Evolutionary conservation across 345 rosid genomes (phyloP).

Genomic region (Linum trigynum): DNA sequence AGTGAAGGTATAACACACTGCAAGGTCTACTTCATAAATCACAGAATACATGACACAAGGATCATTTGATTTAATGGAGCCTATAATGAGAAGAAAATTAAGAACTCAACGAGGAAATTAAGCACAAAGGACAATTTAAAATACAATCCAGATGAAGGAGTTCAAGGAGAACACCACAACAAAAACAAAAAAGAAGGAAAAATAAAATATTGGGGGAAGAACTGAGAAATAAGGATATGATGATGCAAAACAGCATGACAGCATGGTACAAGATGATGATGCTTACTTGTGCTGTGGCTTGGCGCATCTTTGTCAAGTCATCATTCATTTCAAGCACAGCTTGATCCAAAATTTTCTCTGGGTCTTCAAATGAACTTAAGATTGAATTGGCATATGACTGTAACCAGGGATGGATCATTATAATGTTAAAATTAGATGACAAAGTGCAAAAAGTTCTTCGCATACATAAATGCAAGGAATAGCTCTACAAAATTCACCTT

Average conservation of each 20-base stretch:
- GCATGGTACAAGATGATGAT: conserved; percentile 9
- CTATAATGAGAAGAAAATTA: not conserved
- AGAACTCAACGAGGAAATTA: not conserved
- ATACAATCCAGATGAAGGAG: too few relatives aligned
- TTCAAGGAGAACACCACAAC: too few relatives aligned
- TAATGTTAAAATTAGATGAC: not conserved
- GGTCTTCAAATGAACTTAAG: conserved; percentile 63
- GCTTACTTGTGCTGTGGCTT: conserved; percentile 79
- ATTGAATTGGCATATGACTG: conserved; percentile 77
- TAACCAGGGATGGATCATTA: conserved; percentile 15
- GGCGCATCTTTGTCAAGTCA: conserved; percentile 76
- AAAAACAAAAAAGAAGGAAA: not conserved
- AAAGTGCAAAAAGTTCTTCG: not conserved
- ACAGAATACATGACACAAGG: not conserved
- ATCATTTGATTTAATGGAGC: not conserved
- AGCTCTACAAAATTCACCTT: conserved; percentile 35
- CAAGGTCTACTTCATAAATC: not conserved
- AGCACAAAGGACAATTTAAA: not conserved
- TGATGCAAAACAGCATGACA: not conserved
- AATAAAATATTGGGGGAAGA: not conserved
- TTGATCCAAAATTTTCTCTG: conserved; percentile 75
- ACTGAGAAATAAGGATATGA: not conserved
- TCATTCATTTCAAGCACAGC: conserved; percentile 74
- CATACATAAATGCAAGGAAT: conserved; percentile 4
- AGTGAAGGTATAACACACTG: not conserved